These are phyloP conservation scores for Pleoardoris graminearum DNA, from an alignment of 2,329 filamentous ascomycete genomes.

Conservation along the genomic window DNA sequence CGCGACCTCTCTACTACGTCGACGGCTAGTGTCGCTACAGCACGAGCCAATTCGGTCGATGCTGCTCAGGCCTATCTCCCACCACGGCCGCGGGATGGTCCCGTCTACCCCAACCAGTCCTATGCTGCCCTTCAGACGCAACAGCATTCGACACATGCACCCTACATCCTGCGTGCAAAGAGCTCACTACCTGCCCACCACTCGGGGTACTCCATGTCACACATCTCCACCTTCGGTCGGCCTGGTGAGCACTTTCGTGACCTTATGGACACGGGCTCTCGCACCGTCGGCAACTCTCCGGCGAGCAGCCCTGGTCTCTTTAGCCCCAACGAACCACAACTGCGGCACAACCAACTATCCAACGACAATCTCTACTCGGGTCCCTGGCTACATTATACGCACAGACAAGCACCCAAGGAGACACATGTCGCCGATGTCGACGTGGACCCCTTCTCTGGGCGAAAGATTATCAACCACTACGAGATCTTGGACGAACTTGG, in stretches of 20 bases:
- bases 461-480: slow-evolving; percentile 97
- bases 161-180: slow-evolving; percentile 46
- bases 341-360: slow-evolving; percentile 32
- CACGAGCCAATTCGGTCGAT: slow-evolving; percentile 42
- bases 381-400: slow-evolving; percentile 55
- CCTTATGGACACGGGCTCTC: slow-evolving; percentile 44
- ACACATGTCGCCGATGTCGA: slow-evolving; percentile 92
- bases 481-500: slow-evolving; percentile 96
- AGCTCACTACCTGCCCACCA: slow-evolving; percentile 50
- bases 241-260: slow-evolving; percentile 36
- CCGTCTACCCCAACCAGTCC: slow-evolving; percentile 54
- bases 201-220: slow-evolving; percentile 42
- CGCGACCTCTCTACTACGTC: slow-evolving; percentile 49
- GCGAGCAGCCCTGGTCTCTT: slow-evolving; percentile 54
- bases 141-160: slow-evolving; percentile 47
- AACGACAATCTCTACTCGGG: slow-evolving; percentile 52
- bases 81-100: slow-evolving; percentile 37
- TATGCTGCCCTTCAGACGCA: slow-evolving; percentile 54
- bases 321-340: slow-evolving; percentile 41
- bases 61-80: slow-evolving; percentile 22
- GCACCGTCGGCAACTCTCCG: slow-evolving; percentile 53
- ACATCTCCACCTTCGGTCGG: slow-evolving; percentile 48
- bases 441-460: slow-evolving; percentile 82
- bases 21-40: slow-evolving; percentile 47
- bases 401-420: slow-evolving; percentile 56